Conservation (phyloP, 192 early-diverging fungal genomes). For the Dissophora ornata region DNA sequence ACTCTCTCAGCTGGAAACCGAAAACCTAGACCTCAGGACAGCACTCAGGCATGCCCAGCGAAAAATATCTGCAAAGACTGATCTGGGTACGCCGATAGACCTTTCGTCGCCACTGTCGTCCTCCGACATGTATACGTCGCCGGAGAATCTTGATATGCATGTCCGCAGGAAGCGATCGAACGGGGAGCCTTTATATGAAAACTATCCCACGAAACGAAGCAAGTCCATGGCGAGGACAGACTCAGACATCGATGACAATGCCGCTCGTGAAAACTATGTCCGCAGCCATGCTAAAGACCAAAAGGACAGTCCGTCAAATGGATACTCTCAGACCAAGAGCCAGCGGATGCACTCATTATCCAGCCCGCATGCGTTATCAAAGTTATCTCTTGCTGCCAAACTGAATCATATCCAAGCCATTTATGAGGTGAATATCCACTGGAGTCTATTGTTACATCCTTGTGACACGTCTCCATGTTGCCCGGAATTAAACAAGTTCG, state of each 20-base stretch:
- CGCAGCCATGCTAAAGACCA: background rate
- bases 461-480: background rate
- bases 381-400: background rate
- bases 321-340: background rate
- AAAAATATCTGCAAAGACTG: background rate
- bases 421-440: slow-evolving; percentile 14
- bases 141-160: no score
- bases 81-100: no score
- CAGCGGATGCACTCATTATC: background rate
- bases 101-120: background rate
- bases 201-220: no score
- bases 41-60: background rate
- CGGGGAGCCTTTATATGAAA: no score
- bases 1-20: slow-evolving; percentile 21
- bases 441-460: no score
- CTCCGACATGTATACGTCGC: no score
- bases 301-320: background rate
- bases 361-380: background rate
- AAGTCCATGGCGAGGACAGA: no score
- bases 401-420: slow-evolving; percentile 10
- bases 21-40: slow-evolving; percentile 13
- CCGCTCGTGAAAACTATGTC: background rate
- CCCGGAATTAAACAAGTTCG: no score
- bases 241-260: no score
- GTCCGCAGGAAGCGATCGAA: no score